phyloP scores from a whole-genome alignment of 108 stramenopile species.

The Skeletonema costatum region DNA sequence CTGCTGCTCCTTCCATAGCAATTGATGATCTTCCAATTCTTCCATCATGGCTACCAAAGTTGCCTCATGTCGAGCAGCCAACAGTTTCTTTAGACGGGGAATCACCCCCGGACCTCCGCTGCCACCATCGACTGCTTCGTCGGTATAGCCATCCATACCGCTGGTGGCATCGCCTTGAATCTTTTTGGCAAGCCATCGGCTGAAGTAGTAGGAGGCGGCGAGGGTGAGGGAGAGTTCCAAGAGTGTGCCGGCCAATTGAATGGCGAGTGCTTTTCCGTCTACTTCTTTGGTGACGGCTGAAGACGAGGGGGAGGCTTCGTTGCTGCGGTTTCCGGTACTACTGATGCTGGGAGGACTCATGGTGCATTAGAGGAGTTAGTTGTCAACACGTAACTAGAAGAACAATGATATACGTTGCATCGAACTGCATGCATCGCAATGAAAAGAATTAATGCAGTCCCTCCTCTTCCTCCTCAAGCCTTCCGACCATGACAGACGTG shows the following conservation, averaged over 20 bases:
- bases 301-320: not conserved
- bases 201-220: conserved; percentile 42
- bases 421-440: no score
- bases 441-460: no score
- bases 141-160: conserved; percentile 5
- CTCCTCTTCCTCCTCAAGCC: no score
- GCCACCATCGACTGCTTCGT: conserved; percentile 16
- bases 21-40: conserved; percentile 29
- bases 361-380: no score
- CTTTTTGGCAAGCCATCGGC: conserved; percentile 19
- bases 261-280: conserved; percentile 18
- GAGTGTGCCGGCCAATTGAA: conserved; percentile 15
- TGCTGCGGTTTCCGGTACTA: not conserved
- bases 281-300: conserved; percentile 9
- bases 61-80: conserved; percentile 29
- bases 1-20: conserved; percentile 5
- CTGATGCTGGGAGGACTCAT: not conserved
- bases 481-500: no score
- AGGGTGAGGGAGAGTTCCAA: conserved; percentile 40
- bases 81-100: conserved; percentile 5
- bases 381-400: no score
- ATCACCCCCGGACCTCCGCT: conserved; percentile 11
- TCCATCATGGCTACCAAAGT: conserved; percentile 36
- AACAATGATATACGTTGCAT: no score
- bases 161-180: not conserved